Percentiles rank a stretch among this genome's conserved stretches.
Evolutionary conservation across 208 protist genomes (phyloP).

Genomic region (Acanthamoeba royreba): DNA sequence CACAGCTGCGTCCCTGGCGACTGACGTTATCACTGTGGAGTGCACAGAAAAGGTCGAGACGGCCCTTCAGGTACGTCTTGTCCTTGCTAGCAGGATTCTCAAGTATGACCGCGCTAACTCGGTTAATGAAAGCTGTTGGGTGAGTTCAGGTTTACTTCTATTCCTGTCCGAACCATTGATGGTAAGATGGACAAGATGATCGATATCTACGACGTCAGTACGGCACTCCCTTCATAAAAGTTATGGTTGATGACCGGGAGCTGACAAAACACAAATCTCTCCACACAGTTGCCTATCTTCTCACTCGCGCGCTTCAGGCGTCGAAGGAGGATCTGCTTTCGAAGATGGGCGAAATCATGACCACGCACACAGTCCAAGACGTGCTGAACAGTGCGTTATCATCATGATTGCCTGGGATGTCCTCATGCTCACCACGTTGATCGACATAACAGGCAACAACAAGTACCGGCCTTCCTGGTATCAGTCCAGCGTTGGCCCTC

Average conservation of each 20-base stretch:
- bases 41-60: background rate
- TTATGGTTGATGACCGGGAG: background rate
- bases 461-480: background rate
- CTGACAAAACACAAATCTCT: background rate
- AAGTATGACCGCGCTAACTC: background rate
- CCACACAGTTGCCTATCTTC: background rate
- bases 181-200: background rate
- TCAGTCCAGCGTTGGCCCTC: background rate
- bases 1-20: background rate
- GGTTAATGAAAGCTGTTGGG: background rate
- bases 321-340: background rate
- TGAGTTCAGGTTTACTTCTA: background rate
- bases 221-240: background rate
- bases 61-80: background rate
- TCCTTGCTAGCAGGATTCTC: background rate
- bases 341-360: background rate
- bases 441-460: background rate
- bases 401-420: too few relatives aligned
- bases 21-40: background rate
- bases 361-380: background rate
- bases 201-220: slow-evolving; percentile 8
- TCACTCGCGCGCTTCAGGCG: background rate
- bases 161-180: background rate
- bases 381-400: background rate
- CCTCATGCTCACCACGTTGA: background rate